Percentiles rank a stretch among this genome's conserved stretches.
phyloP scores from a whole-genome alignment of 2,329 filamentous ascomycete genomes.

The Penicillium expansum region DNA sequence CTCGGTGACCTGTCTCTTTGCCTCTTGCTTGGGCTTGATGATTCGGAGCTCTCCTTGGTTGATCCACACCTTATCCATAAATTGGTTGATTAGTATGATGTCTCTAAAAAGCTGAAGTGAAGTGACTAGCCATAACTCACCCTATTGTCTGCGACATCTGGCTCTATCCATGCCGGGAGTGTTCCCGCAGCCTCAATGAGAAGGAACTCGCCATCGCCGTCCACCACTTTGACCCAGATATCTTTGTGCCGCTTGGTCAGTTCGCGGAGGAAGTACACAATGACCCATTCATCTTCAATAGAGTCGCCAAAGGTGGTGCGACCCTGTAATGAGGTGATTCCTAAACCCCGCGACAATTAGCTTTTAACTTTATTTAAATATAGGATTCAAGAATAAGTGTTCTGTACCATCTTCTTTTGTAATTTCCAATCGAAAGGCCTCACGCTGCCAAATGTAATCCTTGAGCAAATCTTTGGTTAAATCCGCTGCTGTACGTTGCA shows the following conservation, averaged over 20 bases:
- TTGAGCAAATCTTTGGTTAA: constrained; percentile 66
- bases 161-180: constrained; percentile 85
- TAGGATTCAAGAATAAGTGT: constrained; percentile 5
- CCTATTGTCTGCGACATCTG: constrained; percentile 81
- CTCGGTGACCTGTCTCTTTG: constrained; percentile 35
- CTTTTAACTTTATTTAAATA: background rate
- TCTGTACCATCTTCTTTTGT: constrained; percentile 58
- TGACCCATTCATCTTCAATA: constrained; percentile 94
- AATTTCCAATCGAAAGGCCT: constrained; percentile 69
- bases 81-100: background rate
- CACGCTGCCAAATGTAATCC: constrained; percentile 94
- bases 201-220: constrained; percentile 92
- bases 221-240: constrained; percentile 78
- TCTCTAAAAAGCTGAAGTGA: background rate
- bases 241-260: constrained; percentile 69
- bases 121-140: constrained; percentile 34
- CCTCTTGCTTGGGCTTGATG: constrained; percentile 57
- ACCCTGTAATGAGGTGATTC: constrained; percentile 64
- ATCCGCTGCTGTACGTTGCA: constrained; percentile 66
- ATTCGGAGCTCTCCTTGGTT: constrained; percentile 72
- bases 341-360: constrained; percentile 29
- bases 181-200: constrained; percentile 89
- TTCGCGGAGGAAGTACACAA: constrained; percentile 84
- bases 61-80: constrained; percentile 67
- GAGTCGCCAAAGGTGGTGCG: constrained; percentile 88